A percentile compares a stretch with the other conserved stretches of the same genome.
These are phyloP conservation scores for Epichloe gansuensis DNA, from an alignment of 2,329 filamentous ascomycete genomes.

Conservation along the genomic window DNA sequence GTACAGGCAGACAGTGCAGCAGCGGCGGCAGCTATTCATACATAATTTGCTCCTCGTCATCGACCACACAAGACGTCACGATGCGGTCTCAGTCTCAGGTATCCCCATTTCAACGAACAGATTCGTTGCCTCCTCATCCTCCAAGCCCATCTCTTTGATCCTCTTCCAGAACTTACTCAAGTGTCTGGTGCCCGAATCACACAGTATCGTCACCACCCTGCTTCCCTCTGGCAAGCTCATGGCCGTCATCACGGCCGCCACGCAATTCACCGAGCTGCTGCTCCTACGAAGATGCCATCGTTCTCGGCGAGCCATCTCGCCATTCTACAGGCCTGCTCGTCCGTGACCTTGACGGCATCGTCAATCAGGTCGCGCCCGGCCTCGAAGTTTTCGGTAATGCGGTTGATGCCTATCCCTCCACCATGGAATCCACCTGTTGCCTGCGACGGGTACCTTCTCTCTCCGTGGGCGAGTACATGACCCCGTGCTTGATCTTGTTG, in stretches of 20 bases:
- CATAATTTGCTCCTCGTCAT: not conserved
- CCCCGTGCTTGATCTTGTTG: constrained; percentile 83
- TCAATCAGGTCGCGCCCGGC: constrained; percentile 76
- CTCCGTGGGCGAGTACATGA: constrained; percentile 89
- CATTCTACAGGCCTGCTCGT: constrained; percentile 84
- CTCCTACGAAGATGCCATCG: constrained; percentile 88
- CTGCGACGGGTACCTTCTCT: constrained; percentile 79
- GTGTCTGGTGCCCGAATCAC: constrained; percentile 72
- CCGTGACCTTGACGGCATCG: constrained; percentile 78
- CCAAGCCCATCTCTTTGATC: constrained; percentile 55
- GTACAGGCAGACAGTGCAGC: not conserved
- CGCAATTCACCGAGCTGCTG: constrained; percentile 94
- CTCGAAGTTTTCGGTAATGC: constrained; percentile 88
- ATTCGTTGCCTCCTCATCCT: constrained; percentile 39
- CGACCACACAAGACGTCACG: not conserved
- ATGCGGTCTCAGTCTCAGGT: constrained; percentile 5
- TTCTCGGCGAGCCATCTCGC: constrained; percentile 93
- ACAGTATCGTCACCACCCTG: constrained; percentile 70
- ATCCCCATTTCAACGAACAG: constrained; percentile 40
- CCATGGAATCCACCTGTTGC: constrained; percentile 87
- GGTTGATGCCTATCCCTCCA: constrained; percentile 92
- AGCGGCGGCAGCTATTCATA: not conserved
- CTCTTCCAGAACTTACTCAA: constrained; percentile 76
- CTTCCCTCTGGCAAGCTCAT: constrained; percentile 49
- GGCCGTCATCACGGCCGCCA: constrained; percentile 60